Conservation (phyloP, 352 stramenopile species). For the Globisporangium irregulare region DNA sequence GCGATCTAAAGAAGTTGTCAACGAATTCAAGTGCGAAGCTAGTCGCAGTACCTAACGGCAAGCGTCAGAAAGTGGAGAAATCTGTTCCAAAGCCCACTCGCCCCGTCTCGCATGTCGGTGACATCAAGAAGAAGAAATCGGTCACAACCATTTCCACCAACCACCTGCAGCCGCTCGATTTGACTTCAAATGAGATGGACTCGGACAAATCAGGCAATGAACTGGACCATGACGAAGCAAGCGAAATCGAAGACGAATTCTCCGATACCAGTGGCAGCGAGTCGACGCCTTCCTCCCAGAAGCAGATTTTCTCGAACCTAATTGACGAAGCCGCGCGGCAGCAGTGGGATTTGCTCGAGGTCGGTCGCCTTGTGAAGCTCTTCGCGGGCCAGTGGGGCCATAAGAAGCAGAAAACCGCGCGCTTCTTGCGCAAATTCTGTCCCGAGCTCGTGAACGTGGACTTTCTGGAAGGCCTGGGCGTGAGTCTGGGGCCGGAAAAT, state of each 20-base stretch:
- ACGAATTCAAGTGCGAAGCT: neutral
- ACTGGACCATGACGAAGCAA: slow-evolving; percentile 14
- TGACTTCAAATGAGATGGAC: slow-evolving; percentile 5
- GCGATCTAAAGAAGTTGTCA: neutral
- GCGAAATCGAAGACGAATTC: slow-evolving; percentile 12
- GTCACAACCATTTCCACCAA: neutral
- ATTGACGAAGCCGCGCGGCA: slow-evolving; percentile 78
- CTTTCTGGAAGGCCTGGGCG: slow-evolving; percentile 77
- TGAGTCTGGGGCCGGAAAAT: slow-evolving; percentile 48
- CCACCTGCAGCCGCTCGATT: neutral
- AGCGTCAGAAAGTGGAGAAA: slow-evolving; percentile 8
- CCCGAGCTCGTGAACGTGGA: slow-evolving; percentile 83
- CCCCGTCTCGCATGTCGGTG: neutral
- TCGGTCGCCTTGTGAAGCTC: slow-evolving; percentile 76
- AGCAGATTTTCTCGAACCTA: slow-evolving; percentile 60
- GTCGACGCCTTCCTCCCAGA: slow-evolving; percentile 18
- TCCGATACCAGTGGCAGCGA: neutral
- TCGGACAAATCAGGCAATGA: neutral
- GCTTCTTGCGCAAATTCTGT: slow-evolving; percentile 57
- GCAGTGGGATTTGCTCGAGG: slow-evolving; percentile 73
- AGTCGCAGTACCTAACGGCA: neutral
- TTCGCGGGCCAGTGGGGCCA: slow-evolving; percentile 63
- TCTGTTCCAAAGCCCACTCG: neutral
- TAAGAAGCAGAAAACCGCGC: slow-evolving; percentile 51
- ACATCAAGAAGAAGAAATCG: neutral